phyloP scores from a whole-genome alignment of 2,329 filamentous ascomycete species.

The Bimuria novae-zelandiae region DNA sequence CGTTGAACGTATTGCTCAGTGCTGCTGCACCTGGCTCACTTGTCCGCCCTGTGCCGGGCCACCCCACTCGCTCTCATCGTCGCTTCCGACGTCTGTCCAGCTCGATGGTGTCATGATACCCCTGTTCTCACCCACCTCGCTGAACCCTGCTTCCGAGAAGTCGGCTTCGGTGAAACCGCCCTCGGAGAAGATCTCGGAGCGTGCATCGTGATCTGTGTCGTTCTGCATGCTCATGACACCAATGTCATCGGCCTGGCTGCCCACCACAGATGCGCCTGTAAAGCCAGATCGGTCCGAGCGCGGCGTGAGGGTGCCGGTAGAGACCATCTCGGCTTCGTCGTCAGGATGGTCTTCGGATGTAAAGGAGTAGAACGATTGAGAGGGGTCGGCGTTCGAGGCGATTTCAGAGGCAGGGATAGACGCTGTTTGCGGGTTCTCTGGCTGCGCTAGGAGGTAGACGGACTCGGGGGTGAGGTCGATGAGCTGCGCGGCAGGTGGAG shows the following conservation, averaged over 20 bases:
- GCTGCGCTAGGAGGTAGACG: slow-evolving; percentile 11
- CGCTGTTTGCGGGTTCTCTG: slow-evolving; percentile 25
- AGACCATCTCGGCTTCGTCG: slow-evolving; percentile 34
- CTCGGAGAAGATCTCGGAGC: slow-evolving; percentile 42
- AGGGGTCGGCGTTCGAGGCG: slow-evolving; percentile 19
- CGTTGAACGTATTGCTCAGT: not conserved
- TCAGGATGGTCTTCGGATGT: slow-evolving; percentile 24
- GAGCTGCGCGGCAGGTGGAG: slow-evolving; percentile 23
- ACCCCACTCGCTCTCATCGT: slow-evolving; percentile 46
- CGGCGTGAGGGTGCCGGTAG: slow-evolving; percentile 45
- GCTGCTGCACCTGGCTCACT: slow-evolving; percentile 37
- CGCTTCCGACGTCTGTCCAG: slow-evolving; percentile 49
- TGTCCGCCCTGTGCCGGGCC: slow-evolving; percentile 31
- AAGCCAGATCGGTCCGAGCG: slow-evolving; percentile 41
- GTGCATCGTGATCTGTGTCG: slow-evolving; percentile 40
- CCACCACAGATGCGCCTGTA: slow-evolving; percentile 36
- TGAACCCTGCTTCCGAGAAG: slow-evolving; percentile 40
- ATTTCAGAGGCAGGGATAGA: slow-evolving; percentile 24
- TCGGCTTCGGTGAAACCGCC: slow-evolving; percentile 43
- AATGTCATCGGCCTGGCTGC: slow-evolving; percentile 40
- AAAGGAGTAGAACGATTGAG: slow-evolving; percentile 47
- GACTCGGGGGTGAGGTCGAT: slow-evolving; percentile 40
- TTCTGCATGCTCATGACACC: slow-evolving; percentile 42
- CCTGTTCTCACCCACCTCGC: slow-evolving; percentile 31
- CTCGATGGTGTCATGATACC: slow-evolving; percentile 45